phyloP scores from a whole-genome alignment of 192 early-diverging fungal species.

The Neocallimastix lanati region DNA sequence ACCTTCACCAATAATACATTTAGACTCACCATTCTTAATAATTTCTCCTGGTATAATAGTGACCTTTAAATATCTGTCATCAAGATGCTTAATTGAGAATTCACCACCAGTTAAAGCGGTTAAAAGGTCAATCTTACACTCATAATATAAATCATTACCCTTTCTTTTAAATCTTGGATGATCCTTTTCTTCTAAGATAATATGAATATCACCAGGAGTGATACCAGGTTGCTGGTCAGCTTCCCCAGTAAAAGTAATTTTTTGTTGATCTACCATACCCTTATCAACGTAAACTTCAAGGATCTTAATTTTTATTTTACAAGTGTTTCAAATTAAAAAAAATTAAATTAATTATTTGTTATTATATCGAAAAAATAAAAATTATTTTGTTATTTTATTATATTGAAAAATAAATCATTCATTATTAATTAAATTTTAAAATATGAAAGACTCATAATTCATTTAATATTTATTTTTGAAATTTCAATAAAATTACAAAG shows the following conservation, averaged over 20 bases:
- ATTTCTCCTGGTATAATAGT: conserved; percentile 83
- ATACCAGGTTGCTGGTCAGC: conserved; percentile 87
- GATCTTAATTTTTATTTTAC: no score
- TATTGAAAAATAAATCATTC: no score
- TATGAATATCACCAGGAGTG: conserved; percentile 93
- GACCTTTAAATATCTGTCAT: conserved; percentile 75
- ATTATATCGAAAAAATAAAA: no score
- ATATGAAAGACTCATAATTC: no score
- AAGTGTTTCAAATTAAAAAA: no score
- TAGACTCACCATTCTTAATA: conserved; percentile 77
- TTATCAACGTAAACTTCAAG: conserved; percentile 96
- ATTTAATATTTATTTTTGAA: no score
- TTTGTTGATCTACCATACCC: conserved; percentile 93
- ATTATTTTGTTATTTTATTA: no score
- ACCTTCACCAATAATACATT: conserved; percentile 75
- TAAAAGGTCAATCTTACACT: conserved; percentile 83
- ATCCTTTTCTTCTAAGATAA: conserved; percentile 87
- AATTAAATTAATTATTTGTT: no score
- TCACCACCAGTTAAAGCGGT: conserved; percentile 92
- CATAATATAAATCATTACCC: conserved; percentile 78
- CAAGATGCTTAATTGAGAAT: conserved; percentile 79
- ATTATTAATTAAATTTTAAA: no score
- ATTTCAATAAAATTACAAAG: no score
- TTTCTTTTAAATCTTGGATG: conserved; percentile 86
- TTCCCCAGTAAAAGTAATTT: conserved; percentile 87